Conservation (phyloP, 306 rosid species). For the Betula pendula region DNA sequence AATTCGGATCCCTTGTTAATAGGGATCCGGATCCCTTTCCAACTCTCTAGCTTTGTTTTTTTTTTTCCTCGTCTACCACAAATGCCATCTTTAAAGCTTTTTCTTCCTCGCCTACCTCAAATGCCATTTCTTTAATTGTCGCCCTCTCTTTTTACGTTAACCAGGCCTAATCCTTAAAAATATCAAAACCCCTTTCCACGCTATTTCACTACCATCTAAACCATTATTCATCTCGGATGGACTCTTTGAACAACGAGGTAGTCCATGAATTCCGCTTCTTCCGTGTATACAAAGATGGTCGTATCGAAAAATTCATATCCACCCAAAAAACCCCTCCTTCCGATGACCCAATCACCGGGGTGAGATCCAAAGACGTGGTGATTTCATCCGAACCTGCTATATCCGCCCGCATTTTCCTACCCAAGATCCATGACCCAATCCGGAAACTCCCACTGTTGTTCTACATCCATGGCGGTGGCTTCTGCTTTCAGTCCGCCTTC, state of each 20-base stretch:
- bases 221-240: constrained; percentile 11
- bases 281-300: constrained; percentile 33
- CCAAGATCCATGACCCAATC: not conserved
- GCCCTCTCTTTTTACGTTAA: no score
- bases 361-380: constrained; percentile 34
- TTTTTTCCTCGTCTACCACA: no score
- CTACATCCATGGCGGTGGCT: constrained; percentile 48
- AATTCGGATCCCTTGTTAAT: no score
- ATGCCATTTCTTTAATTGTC: no score
- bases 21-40: no score
- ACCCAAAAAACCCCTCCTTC: constrained; percentile 25
- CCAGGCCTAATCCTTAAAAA: no score
- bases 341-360: constrained; percentile 21
- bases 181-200: no score
- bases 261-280: constrained; percentile 32
- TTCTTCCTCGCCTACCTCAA: no score
- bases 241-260: not conserved
- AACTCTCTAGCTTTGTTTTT: no score
- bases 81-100: no score
- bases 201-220: no score
- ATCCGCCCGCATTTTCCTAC: constrained; percentile 40
- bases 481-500: constrained; percentile 43
- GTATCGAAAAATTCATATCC: not conserved
- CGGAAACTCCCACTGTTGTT: constrained; percentile 27
- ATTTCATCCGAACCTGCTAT: constrained; percentile 30